Percentiles rank a stretch among this genome's conserved stretches.
phyloP scores from a whole-genome alignment of 2,329 filamentous ascomycete species.

The Lojkania enalia region DNA sequence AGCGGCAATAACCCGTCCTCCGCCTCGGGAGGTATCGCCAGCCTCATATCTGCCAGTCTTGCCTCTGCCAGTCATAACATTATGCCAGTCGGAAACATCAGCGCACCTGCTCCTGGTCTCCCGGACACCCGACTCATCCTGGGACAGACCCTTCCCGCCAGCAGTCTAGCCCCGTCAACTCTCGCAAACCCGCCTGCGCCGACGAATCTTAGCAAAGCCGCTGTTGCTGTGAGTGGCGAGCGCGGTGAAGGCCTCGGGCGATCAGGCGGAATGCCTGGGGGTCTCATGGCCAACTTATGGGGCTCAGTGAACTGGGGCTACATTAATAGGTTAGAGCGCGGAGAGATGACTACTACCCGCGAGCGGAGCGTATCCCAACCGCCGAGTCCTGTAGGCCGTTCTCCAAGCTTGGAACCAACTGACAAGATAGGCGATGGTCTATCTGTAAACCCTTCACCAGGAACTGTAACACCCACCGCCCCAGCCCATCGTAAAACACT shows the following conservation, averaged over 20 bases:
- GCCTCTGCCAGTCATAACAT: constrained; percentile 74
- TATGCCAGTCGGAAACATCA: constrained; percentile 65
- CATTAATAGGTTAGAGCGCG: constrained; percentile 63
- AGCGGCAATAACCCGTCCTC: constrained; percentile 47
- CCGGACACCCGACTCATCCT: constrained; percentile 42
- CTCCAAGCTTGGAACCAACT: constrained; percentile 22
- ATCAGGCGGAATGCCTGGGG: constrained; percentile 72
- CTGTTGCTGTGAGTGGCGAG: constrained; percentile 79
- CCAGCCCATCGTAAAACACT: constrained; percentile 59
- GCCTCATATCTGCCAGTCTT: constrained; percentile 79
- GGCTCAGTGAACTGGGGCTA: constrained; percentile 82
- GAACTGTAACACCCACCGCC: constrained; percentile 17
- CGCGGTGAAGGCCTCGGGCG: constrained; percentile 66
- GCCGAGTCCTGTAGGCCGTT: constrained; percentile 36
- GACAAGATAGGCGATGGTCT: constrained; percentile 18
- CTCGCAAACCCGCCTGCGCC: constrained; percentile 80
- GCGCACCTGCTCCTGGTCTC: constrained; percentile 39
- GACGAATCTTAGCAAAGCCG: constrained; percentile 84
- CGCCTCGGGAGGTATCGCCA: constrained; percentile 72
- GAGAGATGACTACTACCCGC: constrained; percentile 48
- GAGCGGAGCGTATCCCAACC: constrained; percentile 39
- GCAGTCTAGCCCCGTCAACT: constrained; percentile 77
- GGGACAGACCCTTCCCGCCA: constrained; percentile 55
- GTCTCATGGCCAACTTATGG: constrained; percentile 92
- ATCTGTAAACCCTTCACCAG: constrained; percentile 17